These are phyloP conservation scores for Rhodosporidiobolus sp. DNA, from an alignment of 768 basidiomycete genomes.

Conservation along the genomic window DNA sequence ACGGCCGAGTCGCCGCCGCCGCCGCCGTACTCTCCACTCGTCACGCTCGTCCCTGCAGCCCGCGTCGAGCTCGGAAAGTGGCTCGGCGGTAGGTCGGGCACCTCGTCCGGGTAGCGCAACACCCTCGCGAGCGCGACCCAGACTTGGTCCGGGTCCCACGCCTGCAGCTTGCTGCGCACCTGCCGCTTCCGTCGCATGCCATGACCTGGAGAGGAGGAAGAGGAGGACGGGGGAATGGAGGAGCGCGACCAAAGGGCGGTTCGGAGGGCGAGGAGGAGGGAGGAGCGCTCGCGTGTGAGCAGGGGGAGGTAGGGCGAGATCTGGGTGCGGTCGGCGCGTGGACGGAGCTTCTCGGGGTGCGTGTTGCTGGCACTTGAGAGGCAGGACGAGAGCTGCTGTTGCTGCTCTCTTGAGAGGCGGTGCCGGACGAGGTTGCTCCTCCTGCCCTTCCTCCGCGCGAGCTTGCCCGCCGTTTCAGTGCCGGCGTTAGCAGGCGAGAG, in stretches of 20 bases:
- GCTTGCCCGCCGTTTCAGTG: neutral
- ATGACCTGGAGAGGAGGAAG: neutral
- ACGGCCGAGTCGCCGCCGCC: too few relatives aligned
- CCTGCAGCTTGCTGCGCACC: neutral
- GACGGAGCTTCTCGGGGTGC: neutral
- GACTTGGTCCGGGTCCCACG: neutral
- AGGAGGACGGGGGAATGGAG: neutral
- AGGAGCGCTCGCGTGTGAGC: constrained; percentile 27
- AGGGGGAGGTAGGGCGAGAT: constrained; percentile 34
- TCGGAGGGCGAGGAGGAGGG: constrained; percentile 19
- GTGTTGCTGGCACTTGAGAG: too few relatives aligned
- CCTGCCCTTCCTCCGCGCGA: neutral
- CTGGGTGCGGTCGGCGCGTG: constrained; percentile 1
- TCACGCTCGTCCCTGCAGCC: neutral
- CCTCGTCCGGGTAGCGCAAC: constrained; percentile 12
- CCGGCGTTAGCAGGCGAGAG: neutral
- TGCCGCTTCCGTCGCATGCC: neutral
- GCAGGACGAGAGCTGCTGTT: too few relatives aligned
- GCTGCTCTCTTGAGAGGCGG: too few relatives aligned
- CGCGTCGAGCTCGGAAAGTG: constrained; percentile 17
- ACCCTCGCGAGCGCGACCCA: constrained; percentile 19
- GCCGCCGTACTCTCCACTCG: neutral
- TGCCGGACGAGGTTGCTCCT: too few relatives aligned
- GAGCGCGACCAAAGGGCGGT: constrained; percentile 1
- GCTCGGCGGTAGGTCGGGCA: neutral